Evolutionary conservation across 805 yeast species (phyloP), one percentile per base, ranked within the genome.

Genomic region (Metschnikowia vanudenii): DNA sequence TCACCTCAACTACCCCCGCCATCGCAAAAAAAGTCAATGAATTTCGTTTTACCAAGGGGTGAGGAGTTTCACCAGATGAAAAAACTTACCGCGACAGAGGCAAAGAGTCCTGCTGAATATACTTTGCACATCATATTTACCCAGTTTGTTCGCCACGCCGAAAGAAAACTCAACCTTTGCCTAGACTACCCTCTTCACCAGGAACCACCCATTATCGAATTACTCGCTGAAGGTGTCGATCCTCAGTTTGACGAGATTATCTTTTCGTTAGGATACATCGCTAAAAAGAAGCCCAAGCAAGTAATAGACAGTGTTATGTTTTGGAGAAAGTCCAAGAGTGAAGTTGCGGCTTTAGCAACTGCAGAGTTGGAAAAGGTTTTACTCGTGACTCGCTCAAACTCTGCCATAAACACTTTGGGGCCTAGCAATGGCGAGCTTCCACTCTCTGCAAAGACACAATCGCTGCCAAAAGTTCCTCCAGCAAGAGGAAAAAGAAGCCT

Each of bases 221-320:
- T 89, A 13, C 67, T 95, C 13, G 86, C 91, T 0, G 92, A 85
- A 59, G 97, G 97, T 1, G 82, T 80, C 1, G 98, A 94, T 59
- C 83, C 86, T 0, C 80, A 78, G 17, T 92, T 94, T 61, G 99
- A 94, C 65, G 81, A 86, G 57, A 87, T 90, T 43, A 80, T 95
- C 17, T 81, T 81, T 13, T 86, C 97, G 0, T 69, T 94, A 45
- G 99, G 99, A 8, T 88, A 88, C 62, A 88, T 94, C 32, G 95
- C 99, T 1, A 77, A 89, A 46, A 76, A 84, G 20, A 88, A 89
- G 54, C 97, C 98, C 0, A 91, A 89, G 60, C 96, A 97, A 0
- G 97, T 94, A 1, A 90, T 95, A 29, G 99, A 94, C 64, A 89
- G 96, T 6, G 96, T 94, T 49, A 91, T 94, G 98, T 91, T 88